Conservation (phyloP, 2,329 filamentous ascomycete species). For the Venturia asperata region DNA sequence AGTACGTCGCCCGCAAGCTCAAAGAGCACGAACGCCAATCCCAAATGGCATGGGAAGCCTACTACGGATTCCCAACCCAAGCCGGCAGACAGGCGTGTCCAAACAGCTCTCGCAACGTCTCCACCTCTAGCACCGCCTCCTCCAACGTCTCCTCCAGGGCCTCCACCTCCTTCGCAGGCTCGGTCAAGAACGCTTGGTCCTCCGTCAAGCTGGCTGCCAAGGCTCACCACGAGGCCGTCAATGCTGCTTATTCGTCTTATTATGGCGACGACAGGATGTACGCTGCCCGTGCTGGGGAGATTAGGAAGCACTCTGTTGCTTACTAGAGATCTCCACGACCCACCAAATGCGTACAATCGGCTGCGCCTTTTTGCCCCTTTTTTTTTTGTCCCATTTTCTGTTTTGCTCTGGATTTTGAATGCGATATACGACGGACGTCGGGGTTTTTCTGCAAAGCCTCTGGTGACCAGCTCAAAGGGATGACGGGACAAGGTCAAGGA, state of each 20-base stretch:
- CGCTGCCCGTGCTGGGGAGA: background rate
- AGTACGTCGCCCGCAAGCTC: background rate
- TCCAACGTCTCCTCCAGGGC: background rate
- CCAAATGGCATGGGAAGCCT: conserved; percentile 14
- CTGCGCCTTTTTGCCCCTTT: too few relatives aligned
- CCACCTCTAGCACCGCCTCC: background rate
- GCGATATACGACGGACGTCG: background rate
- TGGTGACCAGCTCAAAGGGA: conserved; percentile 12
- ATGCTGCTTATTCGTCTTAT: conserved; percentile 24
- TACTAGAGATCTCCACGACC: background rate
- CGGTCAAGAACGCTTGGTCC: conserved; percentile 23
- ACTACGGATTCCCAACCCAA: conserved; percentile 12
- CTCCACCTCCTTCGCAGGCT: background rate
- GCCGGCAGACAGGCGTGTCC: background rate
- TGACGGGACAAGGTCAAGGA: conserved; percentile 1
- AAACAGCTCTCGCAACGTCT: background rate
- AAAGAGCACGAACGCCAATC: conserved; percentile 13
- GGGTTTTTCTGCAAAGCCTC: conserved; percentile 2
- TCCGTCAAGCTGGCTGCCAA: conserved; percentile 25
- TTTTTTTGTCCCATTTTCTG: background rate
- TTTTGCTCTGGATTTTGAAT: background rate
- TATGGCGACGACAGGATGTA: conserved; percentile 23
- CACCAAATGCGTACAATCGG: too few relatives aligned
- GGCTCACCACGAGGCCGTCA: conserved; percentile 26
- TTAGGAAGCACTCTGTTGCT: background rate